phyloP scores from a whole-genome alignment of 345 rosid species.

The Gossypium mustelinum region DNA sequence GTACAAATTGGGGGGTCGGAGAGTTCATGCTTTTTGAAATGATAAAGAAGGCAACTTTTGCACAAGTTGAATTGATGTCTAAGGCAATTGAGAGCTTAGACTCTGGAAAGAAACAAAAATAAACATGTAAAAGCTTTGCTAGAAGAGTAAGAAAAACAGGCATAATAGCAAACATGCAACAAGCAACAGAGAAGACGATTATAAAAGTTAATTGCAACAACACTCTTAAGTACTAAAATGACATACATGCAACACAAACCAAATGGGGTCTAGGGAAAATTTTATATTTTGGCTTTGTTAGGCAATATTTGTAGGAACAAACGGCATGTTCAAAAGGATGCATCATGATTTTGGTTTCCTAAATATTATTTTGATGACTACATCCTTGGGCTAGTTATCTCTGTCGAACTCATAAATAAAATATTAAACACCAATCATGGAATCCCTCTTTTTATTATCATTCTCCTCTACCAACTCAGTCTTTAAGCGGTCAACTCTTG shows the following conservation, averaged over 20 bases:
- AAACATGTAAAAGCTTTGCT: neutral
- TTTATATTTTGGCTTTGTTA: neutral
- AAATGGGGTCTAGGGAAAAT: neutral
- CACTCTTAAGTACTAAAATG: no score
- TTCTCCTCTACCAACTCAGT: no score
- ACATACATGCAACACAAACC: no score
- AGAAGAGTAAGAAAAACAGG: neutral
- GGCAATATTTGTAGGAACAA: neutral
- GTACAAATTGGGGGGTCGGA: conserved; percentile 65
- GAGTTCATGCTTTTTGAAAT: conserved; percentile 66
- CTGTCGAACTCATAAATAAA: neutral
- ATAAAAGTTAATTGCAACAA: neutral
- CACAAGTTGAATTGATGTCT: conserved; percentile 8
- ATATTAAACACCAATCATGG: conserved; percentile 8
- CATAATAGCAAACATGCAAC: neutral
- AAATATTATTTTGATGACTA: no score
- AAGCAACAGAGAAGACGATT: neutral
- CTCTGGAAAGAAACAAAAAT: conserved; percentile 5
- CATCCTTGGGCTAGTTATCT: no score
- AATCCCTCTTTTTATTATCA: neutral
- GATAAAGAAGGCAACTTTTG: conserved; percentile 20
- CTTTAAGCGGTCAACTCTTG: conserved; percentile 18
- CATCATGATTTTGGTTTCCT: no score
- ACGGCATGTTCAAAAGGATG: neutral
- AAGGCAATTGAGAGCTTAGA: conserved; percentile 7